Evolutionary conservation across 441 rosid genomes (phyloP).

Genomic region (Biscutella auriculata): DNA sequence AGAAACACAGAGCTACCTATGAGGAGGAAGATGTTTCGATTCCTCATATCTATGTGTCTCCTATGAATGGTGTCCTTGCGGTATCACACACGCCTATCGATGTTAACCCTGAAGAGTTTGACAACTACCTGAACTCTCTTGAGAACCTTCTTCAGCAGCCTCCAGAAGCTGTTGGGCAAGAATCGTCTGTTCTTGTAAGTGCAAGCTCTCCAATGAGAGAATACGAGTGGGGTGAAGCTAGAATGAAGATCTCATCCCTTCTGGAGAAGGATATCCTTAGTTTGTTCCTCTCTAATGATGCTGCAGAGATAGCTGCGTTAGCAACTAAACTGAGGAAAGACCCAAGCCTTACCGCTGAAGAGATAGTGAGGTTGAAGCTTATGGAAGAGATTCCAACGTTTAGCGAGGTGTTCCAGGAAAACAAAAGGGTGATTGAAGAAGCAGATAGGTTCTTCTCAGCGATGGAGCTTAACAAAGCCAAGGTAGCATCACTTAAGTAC

Average conservation of each 20-base stretch:
- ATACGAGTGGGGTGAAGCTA: conserved; percentile 48
- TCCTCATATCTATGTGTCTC: conserved; percentile 24
- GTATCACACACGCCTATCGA: conserved; percentile 17
- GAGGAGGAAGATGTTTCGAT: conserved; percentile 29
- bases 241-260: conserved; percentile 43
- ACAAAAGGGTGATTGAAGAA: conserved; percentile 35
- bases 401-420: conserved; percentile 50
- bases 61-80: conserved; percentile 24
- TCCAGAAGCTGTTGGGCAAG: conserved; percentile 18
- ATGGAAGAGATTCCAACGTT: conserved; percentile 54
- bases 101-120: conserved; percentile 51
- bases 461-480: conserved; percentile 45
- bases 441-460: conserved; percentile 38
- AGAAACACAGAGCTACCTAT: conserved; percentile 31
- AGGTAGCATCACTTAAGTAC: conserved; percentile 37
- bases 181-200: conserved; percentile 7
- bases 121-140: conserved; percentile 50
- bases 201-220: conserved; percentile 23
- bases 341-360: conserved; percentile 45
- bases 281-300: conserved; percentile 32
- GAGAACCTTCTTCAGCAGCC: conserved; percentile 49
- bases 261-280: conserved; percentile 43
- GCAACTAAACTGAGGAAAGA: conserved; percentile 46
- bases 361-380: conserved; percentile 54
- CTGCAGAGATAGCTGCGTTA: conserved; percentile 32